A percentile compares a stretch with the other conserved stretches of the same genome.
These are phyloP conservation scores for Hypholoma sublateritium DNA, from an alignment of 768 basidiomycete genomes.

Conservation along the genomic window DNA sequence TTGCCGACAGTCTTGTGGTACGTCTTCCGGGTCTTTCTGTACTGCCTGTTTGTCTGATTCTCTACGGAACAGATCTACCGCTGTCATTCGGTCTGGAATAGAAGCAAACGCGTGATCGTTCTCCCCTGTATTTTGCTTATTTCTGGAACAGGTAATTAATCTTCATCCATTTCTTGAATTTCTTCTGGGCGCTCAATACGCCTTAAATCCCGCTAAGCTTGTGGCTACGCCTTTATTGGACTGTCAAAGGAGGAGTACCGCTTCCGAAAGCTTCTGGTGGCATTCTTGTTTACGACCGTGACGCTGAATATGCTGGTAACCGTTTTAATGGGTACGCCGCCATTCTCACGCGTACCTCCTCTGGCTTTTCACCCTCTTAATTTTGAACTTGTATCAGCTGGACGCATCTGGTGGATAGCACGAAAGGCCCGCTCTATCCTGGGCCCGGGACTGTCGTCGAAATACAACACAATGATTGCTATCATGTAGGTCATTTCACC, in stretches of 20 bases:
- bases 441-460: slow-evolving; percentile 20
- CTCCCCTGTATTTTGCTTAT: slow-evolving; percentile 25
- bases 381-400: slow-evolving; percentile 19
- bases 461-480: slow-evolving; percentile 25
- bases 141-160: slow-evolving; percentile 23
- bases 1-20: slow-evolving; percentile 30
- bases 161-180: slow-evolving; percentile 4
- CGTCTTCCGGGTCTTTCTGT: slow-evolving; percentile 4
- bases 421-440: slow-evolving; percentile 24
- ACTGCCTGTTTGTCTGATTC: not conserved
- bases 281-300: slow-evolving; percentile 29
- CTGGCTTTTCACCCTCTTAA: slow-evolving; percentile 4
- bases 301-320: slow-evolving; percentile 29
- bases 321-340: slow-evolving; percentile 26
- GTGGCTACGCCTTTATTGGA: slow-evolving; percentile 26
- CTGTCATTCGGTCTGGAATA: slow-evolving; percentile 30
- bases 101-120: slow-evolving; percentile 27
- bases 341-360: slow-evolving; percentile 12
- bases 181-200: not conserved
- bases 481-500: slow-evolving; percentile 24
- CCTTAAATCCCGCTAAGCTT: slow-evolving; percentile 12
- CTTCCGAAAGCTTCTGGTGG: slow-evolving; percentile 24
- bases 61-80: slow-evolving; percentile 27
- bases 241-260: slow-evolving; percentile 28
- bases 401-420: slow-evolving; percentile 31